Percentiles rank a stretch among this genome's conserved stretches.
Evolutionary conservation across 2,329 filamentous ascomycete species (phyloP).

Genomic region (Fusarium sp.): DNA sequence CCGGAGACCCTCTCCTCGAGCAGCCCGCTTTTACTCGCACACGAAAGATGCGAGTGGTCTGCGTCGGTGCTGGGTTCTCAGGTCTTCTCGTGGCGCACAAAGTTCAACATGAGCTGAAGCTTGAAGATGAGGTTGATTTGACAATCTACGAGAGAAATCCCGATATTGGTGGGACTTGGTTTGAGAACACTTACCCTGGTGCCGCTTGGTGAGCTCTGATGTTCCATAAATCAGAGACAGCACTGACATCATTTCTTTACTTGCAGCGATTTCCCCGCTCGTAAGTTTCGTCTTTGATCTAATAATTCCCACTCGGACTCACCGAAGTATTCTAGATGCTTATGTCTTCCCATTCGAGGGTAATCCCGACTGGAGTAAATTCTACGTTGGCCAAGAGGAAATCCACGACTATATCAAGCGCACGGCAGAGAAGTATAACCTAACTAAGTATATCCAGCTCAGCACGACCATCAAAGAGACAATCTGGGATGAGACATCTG

Average conservation of each 20-base stretch:
- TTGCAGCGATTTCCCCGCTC: constrained; percentile 2
- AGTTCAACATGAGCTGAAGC: constrained; percentile 6
- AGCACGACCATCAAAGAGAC: constrained; percentile 3
- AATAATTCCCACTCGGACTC: accelerated
- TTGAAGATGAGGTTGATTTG: constrained; percentile 5
- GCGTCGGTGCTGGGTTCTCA: constrained; percentile 3
- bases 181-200: constrained; percentile 16
- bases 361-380: constrained; percentile 7
- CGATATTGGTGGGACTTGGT: constrained; percentile 10
- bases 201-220: constrained; percentile 3
- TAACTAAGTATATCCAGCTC: constrained; percentile 3
- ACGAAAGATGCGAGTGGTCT: constrained; percentile 7
- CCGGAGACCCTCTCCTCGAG: not conserved
- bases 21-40: constrained; percentile 11
- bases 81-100: constrained; percentile 12
- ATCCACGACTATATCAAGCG: constrained; percentile 1
- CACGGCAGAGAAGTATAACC: constrained; percentile 7
- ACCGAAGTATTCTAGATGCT: not conserved
- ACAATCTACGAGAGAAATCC: not conserved
- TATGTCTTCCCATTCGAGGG: constrained; percentile 11
- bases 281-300: not conserved
- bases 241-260: not conserved
- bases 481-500: constrained; percentile 1
- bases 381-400: not conserved
- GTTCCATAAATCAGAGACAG: not conserved